Evolutionary conservation across 2,329 filamentous ascomycete genomes (phyloP).

Genomic region (Phialophora expanda): DNA sequence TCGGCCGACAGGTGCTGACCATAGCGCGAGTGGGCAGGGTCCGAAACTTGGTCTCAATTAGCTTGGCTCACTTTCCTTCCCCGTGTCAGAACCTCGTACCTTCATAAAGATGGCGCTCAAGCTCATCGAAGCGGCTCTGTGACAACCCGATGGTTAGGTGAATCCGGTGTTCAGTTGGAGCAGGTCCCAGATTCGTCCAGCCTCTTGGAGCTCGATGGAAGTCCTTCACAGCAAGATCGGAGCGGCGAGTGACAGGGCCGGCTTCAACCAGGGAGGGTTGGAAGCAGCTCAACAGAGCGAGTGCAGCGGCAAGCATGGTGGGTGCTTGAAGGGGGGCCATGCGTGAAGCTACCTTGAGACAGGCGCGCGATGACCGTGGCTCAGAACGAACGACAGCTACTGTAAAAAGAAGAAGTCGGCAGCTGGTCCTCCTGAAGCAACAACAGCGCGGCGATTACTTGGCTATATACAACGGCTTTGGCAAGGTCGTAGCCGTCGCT

Average conservation of each 20-base stretch:
- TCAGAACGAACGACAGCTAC: conserved; percentile 7
- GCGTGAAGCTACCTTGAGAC: background rate
- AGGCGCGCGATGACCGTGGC: background rate
- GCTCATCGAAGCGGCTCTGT: conserved; percentile 41
- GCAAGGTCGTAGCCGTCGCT: background rate
- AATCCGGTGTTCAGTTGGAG: conserved; percentile 57
- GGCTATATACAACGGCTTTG: conserved; percentile 3
- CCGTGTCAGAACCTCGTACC: conserved; percentile 9
- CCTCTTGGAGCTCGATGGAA: conserved; percentile 57
- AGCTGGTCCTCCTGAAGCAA: background rate
- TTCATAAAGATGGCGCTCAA: conserved; percentile 35
- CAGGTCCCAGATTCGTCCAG: conserved; percentile 57
- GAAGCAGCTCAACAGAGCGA: conserved; percentile 29
- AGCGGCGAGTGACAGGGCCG: conserved; percentile 40
- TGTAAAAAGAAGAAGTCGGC: background rate
- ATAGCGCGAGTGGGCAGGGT: conserved; percentile 31
- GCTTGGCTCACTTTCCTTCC: background rate
- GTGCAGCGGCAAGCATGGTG: conserved; percentile 17
- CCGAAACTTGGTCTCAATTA: conserved; percentile 27
- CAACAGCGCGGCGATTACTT: background rate
- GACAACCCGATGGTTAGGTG: conserved; percentile 64
- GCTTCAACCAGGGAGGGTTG: conserved; percentile 25
- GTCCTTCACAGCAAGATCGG: conserved; percentile 61
- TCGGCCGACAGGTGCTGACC: conserved; percentile 36
- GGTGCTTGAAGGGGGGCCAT: conserved; percentile 21